phyloP scores from a whole-genome alignment of 2,329 filamentous ascomycete species.

The Albifimbria verrucaria region DNA sequence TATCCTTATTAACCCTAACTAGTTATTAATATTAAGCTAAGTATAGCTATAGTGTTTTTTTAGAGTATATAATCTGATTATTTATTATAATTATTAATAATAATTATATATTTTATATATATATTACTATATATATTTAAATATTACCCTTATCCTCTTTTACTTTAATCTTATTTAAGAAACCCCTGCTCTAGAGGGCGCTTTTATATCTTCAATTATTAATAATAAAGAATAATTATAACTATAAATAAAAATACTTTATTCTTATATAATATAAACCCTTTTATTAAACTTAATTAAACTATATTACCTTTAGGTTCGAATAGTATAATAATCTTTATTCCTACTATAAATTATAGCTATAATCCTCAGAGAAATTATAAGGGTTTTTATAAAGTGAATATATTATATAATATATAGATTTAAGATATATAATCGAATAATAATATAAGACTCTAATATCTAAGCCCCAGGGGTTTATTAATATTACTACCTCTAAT shows the following conservation, averaged over 20 bases:
- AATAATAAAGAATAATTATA: no score
- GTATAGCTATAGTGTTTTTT: no score
- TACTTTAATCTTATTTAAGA: not conserved
- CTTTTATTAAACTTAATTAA: not conserved
- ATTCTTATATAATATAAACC: not conserved
- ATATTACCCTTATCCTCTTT: not conserved
- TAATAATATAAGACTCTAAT: constrained; percentile 3
- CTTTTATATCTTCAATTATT: not conserved
- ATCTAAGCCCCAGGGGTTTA: not conserved
- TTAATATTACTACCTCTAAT: no score
- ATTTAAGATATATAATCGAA: constrained; percentile 1
- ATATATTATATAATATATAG: no score
- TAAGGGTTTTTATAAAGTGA: no score
- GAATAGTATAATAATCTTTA: no score
- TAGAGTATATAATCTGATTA: no score
- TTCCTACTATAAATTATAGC: no score
- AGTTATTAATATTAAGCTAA: no score
- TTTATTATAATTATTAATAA: not conserved
- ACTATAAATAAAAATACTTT: not conserved
- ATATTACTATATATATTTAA: constrained; percentile 2
- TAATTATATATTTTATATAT: not conserved
- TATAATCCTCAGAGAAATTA: no score
- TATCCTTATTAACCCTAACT: no score
- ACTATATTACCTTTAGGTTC: not conserved
- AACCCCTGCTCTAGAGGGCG: not conserved